Conservation (phyloP, 2,329 filamentous ascomycete genomes). For the Dactylellina haptotyla region DNA sequence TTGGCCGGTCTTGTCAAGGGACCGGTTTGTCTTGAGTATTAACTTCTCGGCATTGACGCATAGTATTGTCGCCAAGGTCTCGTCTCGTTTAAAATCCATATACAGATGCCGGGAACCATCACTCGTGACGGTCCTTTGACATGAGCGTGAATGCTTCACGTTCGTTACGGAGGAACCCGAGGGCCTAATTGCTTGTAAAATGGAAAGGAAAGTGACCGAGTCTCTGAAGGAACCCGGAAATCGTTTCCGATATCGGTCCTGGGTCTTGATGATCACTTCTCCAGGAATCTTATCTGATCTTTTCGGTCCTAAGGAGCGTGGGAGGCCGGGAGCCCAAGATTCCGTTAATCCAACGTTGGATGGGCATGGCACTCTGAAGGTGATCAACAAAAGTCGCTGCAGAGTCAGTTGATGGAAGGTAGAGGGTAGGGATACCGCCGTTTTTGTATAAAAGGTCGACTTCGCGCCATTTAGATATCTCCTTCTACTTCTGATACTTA, state of each 20-base stretch:
- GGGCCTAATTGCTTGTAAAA: neutral
- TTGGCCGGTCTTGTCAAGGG: neutral
- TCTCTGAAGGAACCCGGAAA: constrained; percentile 5
- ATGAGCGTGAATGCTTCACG: neutral
- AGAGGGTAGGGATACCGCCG: neutral
- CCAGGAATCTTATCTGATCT: neutral
- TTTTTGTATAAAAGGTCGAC: constrained; percentile 28
- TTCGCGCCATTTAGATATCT: neutral
- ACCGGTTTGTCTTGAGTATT: neutral
- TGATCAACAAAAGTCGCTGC: neutral
- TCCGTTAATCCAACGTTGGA: neutral
- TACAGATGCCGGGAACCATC: neutral
- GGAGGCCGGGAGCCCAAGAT: neutral
- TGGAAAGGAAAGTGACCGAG: constrained; percentile 1
- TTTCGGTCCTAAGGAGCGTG: neutral
- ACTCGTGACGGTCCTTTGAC: neutral
- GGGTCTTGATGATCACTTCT: neutral
- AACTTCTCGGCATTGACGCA: neutral
- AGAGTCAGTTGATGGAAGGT: neutral
- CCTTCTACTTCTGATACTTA: constrained; percentile 7
- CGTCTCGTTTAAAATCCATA: neutral
- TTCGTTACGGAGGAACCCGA: constrained; percentile 1
- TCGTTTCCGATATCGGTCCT: constrained; percentile 45
- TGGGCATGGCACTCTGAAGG: neutral
- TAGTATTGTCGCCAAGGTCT: constrained; percentile 39